Evolutionary conservation across 2,329 filamentous ascomycete species (phyloP).

Genomic region (Trichoderma semiorbis): DNA sequence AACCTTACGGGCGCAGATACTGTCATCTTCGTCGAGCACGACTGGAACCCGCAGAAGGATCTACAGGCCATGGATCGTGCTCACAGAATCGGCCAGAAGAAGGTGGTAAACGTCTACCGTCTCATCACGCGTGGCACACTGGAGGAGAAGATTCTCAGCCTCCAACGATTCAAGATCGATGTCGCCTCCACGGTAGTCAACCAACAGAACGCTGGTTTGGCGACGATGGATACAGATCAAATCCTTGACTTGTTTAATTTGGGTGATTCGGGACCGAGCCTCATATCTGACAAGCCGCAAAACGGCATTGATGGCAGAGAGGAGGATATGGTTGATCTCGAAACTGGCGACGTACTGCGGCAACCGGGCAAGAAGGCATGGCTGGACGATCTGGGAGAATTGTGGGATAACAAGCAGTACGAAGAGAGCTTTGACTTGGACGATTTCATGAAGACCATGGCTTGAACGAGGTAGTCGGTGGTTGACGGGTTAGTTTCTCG

Average conservation of each 20-base stretch:
- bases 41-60: constrained; percentile 99
- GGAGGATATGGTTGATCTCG: constrained; percentile 88
- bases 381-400: constrained; percentile 88
- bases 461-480: constrained; percentile 36
- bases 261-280: constrained; percentile 68
- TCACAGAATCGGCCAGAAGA: constrained; percentile 98
- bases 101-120: constrained; percentile 98
- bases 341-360: constrained; percentile 85
- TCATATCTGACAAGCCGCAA: constrained; percentile 59
- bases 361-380: constrained; percentile 96
- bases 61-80: constrained; percentile 98
- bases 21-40: constrained; percentile 98
- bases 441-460: constrained; percentile 93
- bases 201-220: constrained; percentile 93
- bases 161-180: constrained; percentile 99
- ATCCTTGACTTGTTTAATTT: constrained; percentile 95
- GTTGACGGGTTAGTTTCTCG: not conserved
- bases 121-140: constrained; percentile 92
- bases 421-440: constrained; percentile 97
- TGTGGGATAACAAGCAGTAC: constrained; percentile 98
- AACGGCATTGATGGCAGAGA: constrained; percentile 60
- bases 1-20: constrained; percentile 97
- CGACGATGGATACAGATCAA: constrained; percentile 97
- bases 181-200: constrained; percentile 98
- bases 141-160: constrained; percentile 96